These are phyloP conservation scores for Cryptosporidium bovis DNA, from an alignment of 169 alveolate species.

Conservation along the genomic window DNA sequence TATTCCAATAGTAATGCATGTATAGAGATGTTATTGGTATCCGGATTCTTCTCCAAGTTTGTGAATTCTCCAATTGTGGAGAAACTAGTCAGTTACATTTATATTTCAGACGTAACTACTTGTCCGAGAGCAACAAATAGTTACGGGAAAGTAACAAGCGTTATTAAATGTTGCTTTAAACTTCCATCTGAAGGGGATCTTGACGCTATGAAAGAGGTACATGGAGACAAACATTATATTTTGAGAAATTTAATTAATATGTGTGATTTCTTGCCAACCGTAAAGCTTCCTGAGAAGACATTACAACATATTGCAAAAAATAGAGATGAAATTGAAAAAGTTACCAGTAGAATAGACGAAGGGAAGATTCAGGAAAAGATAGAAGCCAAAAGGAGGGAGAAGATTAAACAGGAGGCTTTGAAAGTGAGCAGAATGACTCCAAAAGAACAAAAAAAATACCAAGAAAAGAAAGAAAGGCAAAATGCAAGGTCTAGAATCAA, in stretches of 20 bases:
- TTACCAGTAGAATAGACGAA: constrained; percentile 10
- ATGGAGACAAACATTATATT: constrained; percentile 9
- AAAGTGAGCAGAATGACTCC: constrained; percentile 62
- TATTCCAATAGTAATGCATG: constrained; percentile 62
- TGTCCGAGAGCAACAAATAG: constrained; percentile 68
- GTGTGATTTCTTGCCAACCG: constrained; percentile 2
- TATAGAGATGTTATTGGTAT: neutral
- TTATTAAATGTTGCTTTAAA: constrained; percentile 1
- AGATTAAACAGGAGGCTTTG: constrained; percentile 23
- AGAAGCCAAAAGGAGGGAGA: constrained; percentile 59
- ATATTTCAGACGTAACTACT: constrained; percentile 62
- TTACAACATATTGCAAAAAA: constrained; percentile 32
- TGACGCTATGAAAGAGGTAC: neutral
- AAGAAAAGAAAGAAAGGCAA: constrained; percentile 61
- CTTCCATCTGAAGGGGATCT: constrained; percentile 33
- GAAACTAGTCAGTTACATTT: constrained; percentile 19
- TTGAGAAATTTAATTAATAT: constrained; percentile 23
- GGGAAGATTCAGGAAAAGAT: constrained; percentile 4
- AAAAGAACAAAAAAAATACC: constrained; percentile 68
- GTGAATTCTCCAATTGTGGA: neutral
- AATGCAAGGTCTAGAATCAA: constrained; percentile 58
- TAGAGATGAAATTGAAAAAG: constrained; percentile 45
- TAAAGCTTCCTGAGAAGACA: constrained; percentile 44
- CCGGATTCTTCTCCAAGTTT: constrained; percentile 20
- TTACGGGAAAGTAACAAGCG: constrained; percentile 23